phyloP scores from a whole-genome alignment of 345 rosid species.

The Gossypium ekmanianum region DNA sequence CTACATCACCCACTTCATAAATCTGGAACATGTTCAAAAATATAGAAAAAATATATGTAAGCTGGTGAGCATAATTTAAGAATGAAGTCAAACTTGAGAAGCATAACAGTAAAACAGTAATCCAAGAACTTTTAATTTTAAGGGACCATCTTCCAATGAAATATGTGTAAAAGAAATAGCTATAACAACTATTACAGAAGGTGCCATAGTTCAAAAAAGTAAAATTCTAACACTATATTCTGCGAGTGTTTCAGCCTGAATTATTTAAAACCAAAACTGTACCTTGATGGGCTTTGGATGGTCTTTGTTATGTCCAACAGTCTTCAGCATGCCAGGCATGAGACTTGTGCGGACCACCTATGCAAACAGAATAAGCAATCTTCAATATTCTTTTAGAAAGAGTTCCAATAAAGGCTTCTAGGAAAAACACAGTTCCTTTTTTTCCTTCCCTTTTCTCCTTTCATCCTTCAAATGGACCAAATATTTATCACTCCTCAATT shows the following conservation, averaged over 20 bases:
- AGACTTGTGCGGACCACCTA: constrained; percentile 81
- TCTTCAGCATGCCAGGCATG: constrained; percentile 87
- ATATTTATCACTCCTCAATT: background rate
- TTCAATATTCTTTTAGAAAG: constrained; percentile 3
- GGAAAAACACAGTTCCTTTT: background rate
- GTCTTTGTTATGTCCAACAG: constrained; percentile 81
- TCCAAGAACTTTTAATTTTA: background rate
- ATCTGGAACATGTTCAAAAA: constrained; percentile 40
- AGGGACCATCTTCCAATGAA: background rate
- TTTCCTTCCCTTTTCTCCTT: background rate
- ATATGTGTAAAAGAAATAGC: background rate
- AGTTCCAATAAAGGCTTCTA: background rate
- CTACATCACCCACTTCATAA: constrained; percentile 78
- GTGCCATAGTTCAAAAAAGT: background rate
- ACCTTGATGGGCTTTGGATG: constrained; percentile 96
- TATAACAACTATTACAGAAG: background rate
- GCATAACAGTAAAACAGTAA: background rate
- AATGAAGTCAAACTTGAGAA: background rate
- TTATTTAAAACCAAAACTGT: background rate
- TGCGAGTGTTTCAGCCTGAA: background rate
- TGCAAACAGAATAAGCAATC: background rate
- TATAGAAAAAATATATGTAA: background rate
- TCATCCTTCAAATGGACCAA: background rate
- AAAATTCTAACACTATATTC: background rate
- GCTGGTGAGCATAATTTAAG: background rate